Conservation (phyloP, 1,139 yeast species). For the Arxiozyma slooffiae region DNA sequence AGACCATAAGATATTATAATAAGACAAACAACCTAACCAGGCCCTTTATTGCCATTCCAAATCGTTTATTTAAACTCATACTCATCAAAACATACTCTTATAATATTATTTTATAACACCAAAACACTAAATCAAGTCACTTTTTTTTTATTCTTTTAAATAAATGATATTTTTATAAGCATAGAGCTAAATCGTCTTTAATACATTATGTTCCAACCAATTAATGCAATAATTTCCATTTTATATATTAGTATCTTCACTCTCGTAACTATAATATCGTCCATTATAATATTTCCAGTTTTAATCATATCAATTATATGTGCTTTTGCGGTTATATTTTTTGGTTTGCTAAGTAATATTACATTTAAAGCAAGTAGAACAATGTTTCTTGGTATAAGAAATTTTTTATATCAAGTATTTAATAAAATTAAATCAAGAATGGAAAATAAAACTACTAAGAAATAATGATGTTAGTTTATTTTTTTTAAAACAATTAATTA, state of each 20-base stretch:
- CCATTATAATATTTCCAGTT: slow-evolving; percentile 17
- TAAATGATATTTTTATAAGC: too few relatives aligned
- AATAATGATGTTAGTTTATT: neutral
- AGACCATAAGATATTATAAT: too few relatives aligned
- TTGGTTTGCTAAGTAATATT: slow-evolving; percentile 18
- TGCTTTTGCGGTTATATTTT: slow-evolving; percentile 15
- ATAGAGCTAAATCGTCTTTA: neutral
- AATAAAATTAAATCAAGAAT: slow-evolving; percentile 7
- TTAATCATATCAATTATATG: slow-evolving; percentile 15
- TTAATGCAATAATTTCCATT: slow-evolving; percentile 6
- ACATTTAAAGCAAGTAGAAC: slow-evolving; percentile 9
- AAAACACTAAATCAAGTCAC: too few relatives aligned
- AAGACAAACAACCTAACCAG: too few relatives aligned
- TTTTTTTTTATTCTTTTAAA: too few relatives aligned
- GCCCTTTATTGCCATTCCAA: too few relatives aligned
- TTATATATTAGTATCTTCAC: slow-evolving; percentile 14
- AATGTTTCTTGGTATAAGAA: slow-evolving; percentile 8
- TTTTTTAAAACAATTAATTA: too few relatives aligned
- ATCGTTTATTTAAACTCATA: too few relatives aligned
- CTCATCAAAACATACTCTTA: neutral
- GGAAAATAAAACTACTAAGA: neutral
- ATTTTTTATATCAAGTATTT: slow-evolving; percentile 11
- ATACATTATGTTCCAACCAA: slow-evolving; percentile 9
- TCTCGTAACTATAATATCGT: slow-evolving; percentile 10
- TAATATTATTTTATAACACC: too few relatives aligned